Evolutionary conservation across 208 protist species (phyloP), one percentile per base, ranked within the genome.

Genomic region (Perkinsela sp.): DNA sequence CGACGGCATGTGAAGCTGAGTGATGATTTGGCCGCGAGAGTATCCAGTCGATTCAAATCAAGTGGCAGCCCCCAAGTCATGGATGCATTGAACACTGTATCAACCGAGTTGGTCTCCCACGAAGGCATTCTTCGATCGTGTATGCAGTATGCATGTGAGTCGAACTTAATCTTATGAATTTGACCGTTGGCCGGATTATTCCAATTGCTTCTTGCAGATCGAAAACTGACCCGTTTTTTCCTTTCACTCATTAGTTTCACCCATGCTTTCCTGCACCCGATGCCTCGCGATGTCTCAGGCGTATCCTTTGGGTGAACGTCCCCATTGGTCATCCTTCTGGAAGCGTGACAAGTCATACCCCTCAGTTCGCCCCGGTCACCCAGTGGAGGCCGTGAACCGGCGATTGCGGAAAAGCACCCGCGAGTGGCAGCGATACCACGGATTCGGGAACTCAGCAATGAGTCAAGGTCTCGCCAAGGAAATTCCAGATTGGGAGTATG

Each of bases 401-500:
- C 6, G 13, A 6, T n/a, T 57, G 40, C 40, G 40, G 40, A 57
- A 57, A 57, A 57, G 13, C 13, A 57, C 22, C 13, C 40, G 40
- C 40, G 40, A 57, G 40, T 57, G 40, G 40, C 13, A 57, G 40
- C 40, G 40, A 6, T 57, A 57, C 40, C 40, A 57, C 40, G 40
- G 40, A 6, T 57, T 57, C 40, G 40, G 40, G 13, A 57, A 57
- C 40, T 22, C 13, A 6, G 40, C 22, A 6, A 57, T 22, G 40
- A 6, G 22, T 6, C 40, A 57, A 22, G 86, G 86, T 30, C 77
- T 77, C 13, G 77, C 82, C 16, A 78, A 83, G 28, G 86, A 91
- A 68, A 73, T 86, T 1, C 81, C 86, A 0, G 86, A 91, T 69
- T 89, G 79, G 69, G 80, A 88, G 77, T 88, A 79, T 75, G 80